phyloP scores from a whole-genome alignment of 257 asterid genomes.

The Catharanthus roseus region DNA sequence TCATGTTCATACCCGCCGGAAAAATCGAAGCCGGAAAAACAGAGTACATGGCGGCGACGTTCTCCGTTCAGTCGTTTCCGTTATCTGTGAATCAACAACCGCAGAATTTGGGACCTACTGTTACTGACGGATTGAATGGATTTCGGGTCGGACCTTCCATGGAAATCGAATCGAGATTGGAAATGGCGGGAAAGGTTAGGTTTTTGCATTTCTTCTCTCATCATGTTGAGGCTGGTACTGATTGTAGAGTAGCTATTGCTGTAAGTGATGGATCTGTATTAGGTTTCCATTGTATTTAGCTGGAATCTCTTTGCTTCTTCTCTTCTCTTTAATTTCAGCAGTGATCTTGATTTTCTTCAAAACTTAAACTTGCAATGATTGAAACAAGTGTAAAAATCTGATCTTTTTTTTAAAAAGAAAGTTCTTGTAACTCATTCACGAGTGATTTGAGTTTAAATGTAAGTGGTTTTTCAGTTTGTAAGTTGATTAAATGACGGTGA shows the following conservation, averaged over 20 bases:
- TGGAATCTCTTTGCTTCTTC: background rate
- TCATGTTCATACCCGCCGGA: conserved; percentile 91
- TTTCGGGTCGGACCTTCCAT: conserved; percentile 53
- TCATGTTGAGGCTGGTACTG: conserved; percentile 58
- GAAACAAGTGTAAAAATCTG: background rate
- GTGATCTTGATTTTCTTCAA: background rate
- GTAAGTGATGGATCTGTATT: conserved; percentile 73
- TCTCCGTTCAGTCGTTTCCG: conserved; percentile 66
- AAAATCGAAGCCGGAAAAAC: conserved; percentile 55
- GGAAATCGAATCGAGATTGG: conserved; percentile 77
- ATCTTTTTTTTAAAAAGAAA: background rate
- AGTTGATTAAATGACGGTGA: background rate
- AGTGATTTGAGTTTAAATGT: background rate
- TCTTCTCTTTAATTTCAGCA: background rate
- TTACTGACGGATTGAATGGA: conserved; percentile 52
- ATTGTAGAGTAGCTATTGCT: conserved; percentile 57
- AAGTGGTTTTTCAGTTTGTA: too few species aligned
- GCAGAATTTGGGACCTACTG: conserved; percentile 37
- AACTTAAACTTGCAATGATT: background rate
- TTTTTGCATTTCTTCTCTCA: conserved; percentile 60
- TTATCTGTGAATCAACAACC: conserved; percentile 28
- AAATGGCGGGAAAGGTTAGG: conserved; percentile 79
- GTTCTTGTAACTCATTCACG: background rate
- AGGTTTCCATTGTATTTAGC: conserved; percentile 51
- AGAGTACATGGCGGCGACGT: conserved; percentile 74